phyloP scores from a whole-genome alignment of 129 eudicot genomes.

The Centaurea solstitialis region DNA sequence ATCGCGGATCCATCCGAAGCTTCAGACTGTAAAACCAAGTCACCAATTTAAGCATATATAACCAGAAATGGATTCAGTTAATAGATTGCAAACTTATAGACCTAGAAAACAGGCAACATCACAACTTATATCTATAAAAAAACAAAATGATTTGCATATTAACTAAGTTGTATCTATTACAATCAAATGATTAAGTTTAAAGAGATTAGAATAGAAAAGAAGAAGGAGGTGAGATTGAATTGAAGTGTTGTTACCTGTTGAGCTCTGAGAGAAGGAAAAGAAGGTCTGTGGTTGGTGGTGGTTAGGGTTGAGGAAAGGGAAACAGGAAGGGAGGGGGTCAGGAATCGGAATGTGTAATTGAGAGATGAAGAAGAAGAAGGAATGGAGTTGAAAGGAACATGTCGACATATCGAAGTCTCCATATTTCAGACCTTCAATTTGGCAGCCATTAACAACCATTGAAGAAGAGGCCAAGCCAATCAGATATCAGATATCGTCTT shows the following conservation, averaged over 20 bases:
- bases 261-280: no score
- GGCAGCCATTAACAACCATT: no score
- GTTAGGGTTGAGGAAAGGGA: neutral
- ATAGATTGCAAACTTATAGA: neutral
- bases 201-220: no score
- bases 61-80: neutral
- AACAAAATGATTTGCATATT: no score
- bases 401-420: neutral
- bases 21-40: slow-evolving; percentile 40
- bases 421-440: neutral
- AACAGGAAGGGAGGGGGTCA: no score
- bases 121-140: no score
- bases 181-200: no score
- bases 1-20: slow-evolving; percentile 42
- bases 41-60: neutral
- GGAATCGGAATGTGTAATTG: no score
- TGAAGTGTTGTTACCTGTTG: no score
- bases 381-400: slow-evolving; percentile 2
- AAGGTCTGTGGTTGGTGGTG: neutral
- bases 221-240: no score
- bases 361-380: slow-evolving; percentile 5
- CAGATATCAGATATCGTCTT: no score
- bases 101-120: neutral
- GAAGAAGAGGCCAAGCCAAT: neutral
- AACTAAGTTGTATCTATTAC: no score